Conservation (phyloP, 2,329 filamentous ascomycete species). For the Aspergillus niger region DNA sequence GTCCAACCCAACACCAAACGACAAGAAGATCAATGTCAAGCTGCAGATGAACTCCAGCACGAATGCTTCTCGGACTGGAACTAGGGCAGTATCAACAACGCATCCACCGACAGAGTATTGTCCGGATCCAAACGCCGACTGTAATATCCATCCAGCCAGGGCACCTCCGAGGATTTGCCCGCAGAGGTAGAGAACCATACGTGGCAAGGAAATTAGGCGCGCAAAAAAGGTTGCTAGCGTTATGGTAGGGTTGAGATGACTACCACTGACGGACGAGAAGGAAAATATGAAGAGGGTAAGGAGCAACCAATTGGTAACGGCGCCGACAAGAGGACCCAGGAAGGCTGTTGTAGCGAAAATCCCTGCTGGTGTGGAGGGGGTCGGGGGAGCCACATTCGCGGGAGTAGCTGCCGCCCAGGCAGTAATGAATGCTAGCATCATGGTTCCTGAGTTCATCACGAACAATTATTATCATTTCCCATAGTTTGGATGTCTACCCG, state of each 20-base stretch:
- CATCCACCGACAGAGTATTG: constrained; percentile 43
- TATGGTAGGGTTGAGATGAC: constrained; percentile 58
- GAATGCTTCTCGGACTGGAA: constrained; percentile 46
- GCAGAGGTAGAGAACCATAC: constrained; percentile 51
- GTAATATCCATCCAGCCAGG: constrained; percentile 48
- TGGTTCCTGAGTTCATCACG: constrained; percentile 18
- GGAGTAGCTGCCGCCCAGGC: constrained; percentile 22
- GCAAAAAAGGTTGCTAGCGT: constrained; percentile 57
- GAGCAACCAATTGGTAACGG: constrained; percentile 44
- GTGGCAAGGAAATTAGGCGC: constrained; percentile 52
- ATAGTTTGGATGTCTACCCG: not conserved
- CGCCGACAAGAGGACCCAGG: constrained; percentile 36
- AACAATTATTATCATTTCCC: not conserved
- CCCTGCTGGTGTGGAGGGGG: constrained; percentile 20
- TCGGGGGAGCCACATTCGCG: constrained; percentile 6
- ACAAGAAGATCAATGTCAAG: constrained; percentile 51
- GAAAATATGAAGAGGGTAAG: constrained; percentile 55
- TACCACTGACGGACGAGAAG: constrained; percentile 52
- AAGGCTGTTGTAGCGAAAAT: constrained; percentile 31
- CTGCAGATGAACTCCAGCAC: constrained; percentile 52
- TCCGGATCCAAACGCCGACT: constrained; percentile 30
- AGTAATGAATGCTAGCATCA: constrained; percentile 32
- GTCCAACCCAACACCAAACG: constrained; percentile 57
- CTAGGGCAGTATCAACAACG: constrained; percentile 37
- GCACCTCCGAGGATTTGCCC: constrained; percentile 51